Evolutionary conservation across 768 basidiomycete genomes (phyloP).

Genomic region (Rhizopogon vulgaris): DNA sequence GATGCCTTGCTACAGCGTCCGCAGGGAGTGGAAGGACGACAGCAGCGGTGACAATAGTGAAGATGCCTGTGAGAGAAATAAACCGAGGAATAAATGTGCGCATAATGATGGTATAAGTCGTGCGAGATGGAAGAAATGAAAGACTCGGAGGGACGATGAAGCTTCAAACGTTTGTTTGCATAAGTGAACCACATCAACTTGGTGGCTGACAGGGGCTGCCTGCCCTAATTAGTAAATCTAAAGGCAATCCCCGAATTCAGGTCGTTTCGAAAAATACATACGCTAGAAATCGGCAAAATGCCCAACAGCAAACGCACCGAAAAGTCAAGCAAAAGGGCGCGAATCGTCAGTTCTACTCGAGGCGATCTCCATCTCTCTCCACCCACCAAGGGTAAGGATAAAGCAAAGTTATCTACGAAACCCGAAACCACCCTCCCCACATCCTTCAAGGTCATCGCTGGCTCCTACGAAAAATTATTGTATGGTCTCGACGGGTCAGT

Average conservation of each 20-base stretch:
- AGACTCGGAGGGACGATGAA: neutral
- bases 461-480: conserved; percentile 94
- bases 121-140: conserved; percentile 18
- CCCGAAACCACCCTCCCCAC: conserved; percentile 32
- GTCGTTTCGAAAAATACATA: neutral
- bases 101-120: conserved; percentile 31
- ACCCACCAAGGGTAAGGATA: conserved; percentile 26
- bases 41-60: conserved; percentile 35
- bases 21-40: conserved; percentile 28
- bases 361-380: conserved; percentile 1
- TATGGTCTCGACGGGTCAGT: conserved; percentile 79
- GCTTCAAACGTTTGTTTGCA: too few relatives aligned
- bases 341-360: conserved; percentile 13
- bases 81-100: conserved; percentile 43
- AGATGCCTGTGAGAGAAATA: conserved; percentile 38
- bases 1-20: conserved; percentile 29
- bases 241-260: too few relatives aligned
- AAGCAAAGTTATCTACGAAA: conserved; percentile 9
- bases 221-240: too few relatives aligned
- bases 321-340: conserved; percentile 18
- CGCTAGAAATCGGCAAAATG: neutral
- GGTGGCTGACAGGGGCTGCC: too few relatives aligned
- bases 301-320: conserved; percentile 9
- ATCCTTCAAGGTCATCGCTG: conserved; percentile 82
- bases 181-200: too few relatives aligned